phyloP scores from a whole-genome alignment of 108 stramenopile species.

The Nannochloropsis gaditana region DNA sequence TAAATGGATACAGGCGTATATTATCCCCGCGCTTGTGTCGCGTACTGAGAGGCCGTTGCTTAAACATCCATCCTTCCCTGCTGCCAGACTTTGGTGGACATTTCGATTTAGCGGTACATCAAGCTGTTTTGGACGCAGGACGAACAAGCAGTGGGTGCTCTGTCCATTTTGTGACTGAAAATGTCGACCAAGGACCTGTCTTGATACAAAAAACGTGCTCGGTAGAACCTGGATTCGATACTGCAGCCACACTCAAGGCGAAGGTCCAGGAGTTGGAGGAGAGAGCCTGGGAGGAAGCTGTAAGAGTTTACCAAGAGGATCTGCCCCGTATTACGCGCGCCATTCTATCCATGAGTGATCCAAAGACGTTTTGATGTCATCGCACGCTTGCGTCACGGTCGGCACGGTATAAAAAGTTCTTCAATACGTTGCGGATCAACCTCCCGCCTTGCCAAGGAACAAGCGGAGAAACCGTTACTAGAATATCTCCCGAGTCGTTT shows the following conservation, averaged over 20 bases:
- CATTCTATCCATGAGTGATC: background rate
- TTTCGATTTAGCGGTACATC: conserved; percentile 93
- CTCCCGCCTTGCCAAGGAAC: too few relatives aligned
- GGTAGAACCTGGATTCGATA: conserved; percentile 69
- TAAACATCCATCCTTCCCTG: conserved; percentile 96
- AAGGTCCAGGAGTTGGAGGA: conserved; percentile 94
- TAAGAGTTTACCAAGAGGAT: conserved; percentile 52
- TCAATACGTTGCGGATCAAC: too few relatives aligned
- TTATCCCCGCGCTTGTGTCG: conserved; percentile 46
- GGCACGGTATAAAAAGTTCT: too few relatives aligned
- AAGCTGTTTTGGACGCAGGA: conserved; percentile 88
- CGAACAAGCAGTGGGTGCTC: conserved; percentile 89
- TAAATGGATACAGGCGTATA: background rate
- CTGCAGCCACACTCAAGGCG: conserved; percentile 84
- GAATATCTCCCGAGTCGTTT: too few relatives aligned
- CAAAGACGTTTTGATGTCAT: too few relatives aligned
- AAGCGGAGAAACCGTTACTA: too few relatives aligned
- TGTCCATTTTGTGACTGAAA: conserved; percentile 91
- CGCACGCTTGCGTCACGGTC: too few relatives aligned
- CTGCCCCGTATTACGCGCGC: background rate
- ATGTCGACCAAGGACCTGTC: conserved; percentile 91
- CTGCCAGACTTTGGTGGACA: conserved; percentile 95
- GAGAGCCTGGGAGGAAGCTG: conserved; percentile 86
- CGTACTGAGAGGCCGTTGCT: conserved; percentile 78
- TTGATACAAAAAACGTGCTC: conserved; percentile 70